Evolutionary conservation across 768 basidiomycete genomes (phyloP).

Genomic region (Rhodotorula paludigena): DNA sequence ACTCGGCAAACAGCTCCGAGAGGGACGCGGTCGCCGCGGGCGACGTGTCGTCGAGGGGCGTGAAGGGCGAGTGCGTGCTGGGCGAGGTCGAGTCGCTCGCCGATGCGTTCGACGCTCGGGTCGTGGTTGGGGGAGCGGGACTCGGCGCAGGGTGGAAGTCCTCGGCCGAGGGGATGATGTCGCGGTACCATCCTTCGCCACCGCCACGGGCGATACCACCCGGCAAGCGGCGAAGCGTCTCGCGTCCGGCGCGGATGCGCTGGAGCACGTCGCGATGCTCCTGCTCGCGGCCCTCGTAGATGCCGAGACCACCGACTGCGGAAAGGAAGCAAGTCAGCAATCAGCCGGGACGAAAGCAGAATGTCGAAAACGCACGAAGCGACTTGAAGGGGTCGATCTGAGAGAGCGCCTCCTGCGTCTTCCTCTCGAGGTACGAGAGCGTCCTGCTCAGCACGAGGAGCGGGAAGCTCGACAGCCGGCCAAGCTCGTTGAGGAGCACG

Average conservation of each 20-base stretch:
- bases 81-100: background rate
- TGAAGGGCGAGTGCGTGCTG: background rate
- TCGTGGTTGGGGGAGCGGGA: background rate
- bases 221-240: constrained; percentile 12
- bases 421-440: constrained; percentile 29
- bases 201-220: constrained; percentile 31
- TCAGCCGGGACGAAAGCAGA: background rate
- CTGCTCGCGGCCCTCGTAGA: constrained; percentile 17
- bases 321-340: background rate
- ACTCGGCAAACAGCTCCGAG: constrained; percentile 14
- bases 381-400: constrained; percentile 30
- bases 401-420: constrained; percentile 33
- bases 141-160: background rate
- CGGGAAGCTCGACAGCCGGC: constrained; percentile 25
- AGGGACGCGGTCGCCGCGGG: background rate
- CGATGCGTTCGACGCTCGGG: background rate
- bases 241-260: constrained; percentile 24
- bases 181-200: constrained; percentile 32
- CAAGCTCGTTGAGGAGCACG: constrained; percentile 21
- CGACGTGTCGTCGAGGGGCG: background rate
- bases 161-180: constrained; percentile 5
- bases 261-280: constrained; percentile 31
- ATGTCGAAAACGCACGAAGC: constrained; percentile 4
- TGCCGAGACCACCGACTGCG: constrained; percentile 27
- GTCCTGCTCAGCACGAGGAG: constrained; percentile 27